phyloP scores from a whole-genome alignment of 1,139 yeast genomes.

The Protomyces pachydermus region DNA sequence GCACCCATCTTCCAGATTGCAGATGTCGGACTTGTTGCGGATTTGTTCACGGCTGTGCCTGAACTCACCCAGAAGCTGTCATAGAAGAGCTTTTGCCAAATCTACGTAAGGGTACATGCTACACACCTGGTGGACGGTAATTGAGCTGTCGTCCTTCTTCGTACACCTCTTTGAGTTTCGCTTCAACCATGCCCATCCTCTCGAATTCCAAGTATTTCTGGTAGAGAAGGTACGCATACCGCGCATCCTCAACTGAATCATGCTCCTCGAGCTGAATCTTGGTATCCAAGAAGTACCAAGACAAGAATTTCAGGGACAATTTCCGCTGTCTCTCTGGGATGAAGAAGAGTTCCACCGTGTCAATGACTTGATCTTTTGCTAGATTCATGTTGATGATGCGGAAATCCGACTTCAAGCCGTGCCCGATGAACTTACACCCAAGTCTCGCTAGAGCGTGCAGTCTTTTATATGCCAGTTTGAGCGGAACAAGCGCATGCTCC shows the following conservation, averaged over 20 bases:
- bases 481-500: conserved; percentile 65
- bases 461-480: conserved; percentile 76
- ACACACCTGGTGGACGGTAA: conserved; percentile 52
- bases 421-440: conserved; percentile 93
- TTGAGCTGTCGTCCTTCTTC: conserved; percentile 64
- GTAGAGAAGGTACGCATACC: conserved; percentile 74
- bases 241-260: conserved; percentile 95
- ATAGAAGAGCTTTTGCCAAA: not conserved
- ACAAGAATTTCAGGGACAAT: conserved; percentile 80
- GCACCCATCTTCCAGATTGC: conserved; percentile 91
- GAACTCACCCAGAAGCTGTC: conserved; percentile 60
- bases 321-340: conserved; percentile 66
- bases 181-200: conserved; percentile 56
- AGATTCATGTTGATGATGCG: conserved; percentile 72
- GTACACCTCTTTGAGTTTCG: conserved; percentile 60
- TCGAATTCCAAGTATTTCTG: conserved; percentile 62
- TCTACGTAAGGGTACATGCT: not conserved
- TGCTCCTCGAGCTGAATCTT: conserved; percentile 90
- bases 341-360: conserved; percentile 76
- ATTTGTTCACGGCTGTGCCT: conserved; percentile 76
- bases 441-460: conserved; percentile 82
- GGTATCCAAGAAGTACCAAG: conserved; percentile 68
- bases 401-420: conserved; percentile 86
- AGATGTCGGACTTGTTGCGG: conserved; percentile 86
- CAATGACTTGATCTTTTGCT: conserved; percentile 77